A percentile compares a stretch with the other conserved stretches of the same genome.
These are phyloP conservation scores for Ogataea hybrid DNA, from an alignment of 1,139 yeast species.

Conservation along the genomic window DNA sequence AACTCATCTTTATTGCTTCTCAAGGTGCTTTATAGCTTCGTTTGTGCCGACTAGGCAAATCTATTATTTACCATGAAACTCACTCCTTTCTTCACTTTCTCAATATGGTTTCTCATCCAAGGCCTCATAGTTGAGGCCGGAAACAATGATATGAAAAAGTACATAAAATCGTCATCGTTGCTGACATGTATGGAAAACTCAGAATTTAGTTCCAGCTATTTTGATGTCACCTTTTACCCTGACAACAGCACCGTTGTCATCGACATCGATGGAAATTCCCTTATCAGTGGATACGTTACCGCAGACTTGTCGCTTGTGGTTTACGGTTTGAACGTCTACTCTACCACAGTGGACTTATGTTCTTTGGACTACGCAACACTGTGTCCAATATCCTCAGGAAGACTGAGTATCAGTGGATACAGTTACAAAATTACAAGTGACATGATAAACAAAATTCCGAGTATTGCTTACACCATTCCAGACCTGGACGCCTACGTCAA, in stretches of 20 bases:
- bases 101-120: conserved; percentile 7
- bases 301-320: conserved; percentile 71
- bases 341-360: conserved; percentile 63
- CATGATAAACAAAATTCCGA: conserved; percentile 61
- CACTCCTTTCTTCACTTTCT: not conserved
- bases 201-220: conserved; percentile 81
- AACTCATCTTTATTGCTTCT: no score
- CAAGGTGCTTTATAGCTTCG: not conserved
- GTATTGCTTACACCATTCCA: conserved; percentile 85
- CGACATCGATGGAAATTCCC: conserved; percentile 75
- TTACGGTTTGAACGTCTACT: conserved; percentile 75
- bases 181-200: conserved; percentile 93
- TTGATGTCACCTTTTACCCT: conserved; percentile 74
- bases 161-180: conserved; percentile 65
- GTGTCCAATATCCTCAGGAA: conserved; percentile 89
- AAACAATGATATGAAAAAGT: conserved; percentile 19
- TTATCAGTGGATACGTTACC: conserved; percentile 69
- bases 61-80: conserved; percentile 7
- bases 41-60: not conserved
- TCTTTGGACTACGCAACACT: conserved; percentile 46
- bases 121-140: conserved; percentile 18
- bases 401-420: conserved; percentile 62
- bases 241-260: conserved; percentile 59
- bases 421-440: conserved; percentile 41
- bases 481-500: conserved; percentile 91